Percentiles rank a stretch among this genome's conserved stretches.
These are phyloP conservation scores for Triticum turgidum DNA, from an alignment of 176 grass and related monocot species.

Conservation along the genomic window DNA sequence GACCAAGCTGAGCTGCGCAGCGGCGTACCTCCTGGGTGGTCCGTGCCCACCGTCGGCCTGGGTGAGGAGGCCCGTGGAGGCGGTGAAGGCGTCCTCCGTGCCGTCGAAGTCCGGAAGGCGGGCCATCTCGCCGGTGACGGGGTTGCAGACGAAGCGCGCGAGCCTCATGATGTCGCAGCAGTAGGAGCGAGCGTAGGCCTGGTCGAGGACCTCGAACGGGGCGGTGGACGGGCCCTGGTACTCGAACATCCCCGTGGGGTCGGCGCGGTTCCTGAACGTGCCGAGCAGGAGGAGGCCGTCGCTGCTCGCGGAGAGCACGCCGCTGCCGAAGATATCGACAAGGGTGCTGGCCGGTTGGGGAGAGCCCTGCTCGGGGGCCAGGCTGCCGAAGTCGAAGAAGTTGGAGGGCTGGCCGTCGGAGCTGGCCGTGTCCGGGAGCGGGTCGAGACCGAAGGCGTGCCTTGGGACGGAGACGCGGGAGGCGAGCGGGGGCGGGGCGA, in stretches of 20 bases:
- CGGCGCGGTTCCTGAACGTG: not conserved
- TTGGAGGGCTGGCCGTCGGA: not conserved
- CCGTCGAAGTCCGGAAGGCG: not conserved
- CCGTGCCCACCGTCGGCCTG: not conserved
- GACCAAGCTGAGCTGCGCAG: not conserved
- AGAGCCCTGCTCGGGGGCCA: not conserved
- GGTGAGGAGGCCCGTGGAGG: not conserved
- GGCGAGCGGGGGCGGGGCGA: not conserved
- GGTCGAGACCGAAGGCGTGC: not conserved
- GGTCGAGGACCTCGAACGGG: not conserved
- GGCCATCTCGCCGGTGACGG: not conserved
- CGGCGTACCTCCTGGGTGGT: not conserved
- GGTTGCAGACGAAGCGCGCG: not conserved
- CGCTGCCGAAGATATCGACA: not conserved
- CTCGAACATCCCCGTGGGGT: fast-evolving
- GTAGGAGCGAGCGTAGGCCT: not conserved
- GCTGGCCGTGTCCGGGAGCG: not conserved
- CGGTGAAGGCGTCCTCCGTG: not conserved
- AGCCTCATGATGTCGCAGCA: not conserved
- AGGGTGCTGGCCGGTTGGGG: no score
- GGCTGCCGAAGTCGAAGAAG: not conserved
- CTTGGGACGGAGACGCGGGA: not conserved
- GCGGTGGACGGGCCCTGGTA: no score
- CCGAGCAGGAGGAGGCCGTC: not conserved
- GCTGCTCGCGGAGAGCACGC: not conserved